Base-by-base conservation (phyloP, 2,329 filamentous ascomycete species). In the Emmonsiellopsis sp. region DNA sequence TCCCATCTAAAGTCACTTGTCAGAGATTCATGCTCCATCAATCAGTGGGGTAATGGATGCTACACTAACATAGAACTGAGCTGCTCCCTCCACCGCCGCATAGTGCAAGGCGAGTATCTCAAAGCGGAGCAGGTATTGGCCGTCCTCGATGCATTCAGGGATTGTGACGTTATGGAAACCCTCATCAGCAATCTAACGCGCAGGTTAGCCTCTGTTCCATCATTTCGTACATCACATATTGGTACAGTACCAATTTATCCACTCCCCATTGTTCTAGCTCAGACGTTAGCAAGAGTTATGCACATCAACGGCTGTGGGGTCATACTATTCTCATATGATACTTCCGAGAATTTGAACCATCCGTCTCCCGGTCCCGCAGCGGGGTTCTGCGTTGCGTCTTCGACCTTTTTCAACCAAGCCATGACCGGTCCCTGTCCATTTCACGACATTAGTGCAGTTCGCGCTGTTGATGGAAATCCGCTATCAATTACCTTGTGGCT, bases 361-460 rank as follows among this genome's bases (percentile, higher is more conserved):
- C 61, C 57, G 6, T 39, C 68, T 21, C 47, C 47, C 13, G 47
- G 47, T 40, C 47, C 47, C 7, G 32, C n/a, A 31, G 32, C 31
- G 6, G 47, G 47, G 47, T 49, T 49, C 27, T 49, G 47, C 31
- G 47, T 58, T 1, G 77, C 77, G 59, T 75, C 68, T 59, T 71
- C 66, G 27, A 80, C 76, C 61, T 79, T 80, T 61, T 79, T 79
- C 36, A 81, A 69, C 59, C 81, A 81, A 0, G 77, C 76, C 60
- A 79, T 68, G 4, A 76, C 74, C 17, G 78, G 78, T 47, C 44
- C 44, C 44, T 47, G 2, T 44, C 27, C 21, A 27, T 27, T 27
- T 27, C 21, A 27, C 21, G 21, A 27, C 21, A 27, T 27, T 5
- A 27, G 21, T 27, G 5, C 21, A 27, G 21, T 27, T 27, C 21